Conservation (phyloP, 1,284 basidiomycete genomes). For the Malassezia vespertilionis region DNA sequence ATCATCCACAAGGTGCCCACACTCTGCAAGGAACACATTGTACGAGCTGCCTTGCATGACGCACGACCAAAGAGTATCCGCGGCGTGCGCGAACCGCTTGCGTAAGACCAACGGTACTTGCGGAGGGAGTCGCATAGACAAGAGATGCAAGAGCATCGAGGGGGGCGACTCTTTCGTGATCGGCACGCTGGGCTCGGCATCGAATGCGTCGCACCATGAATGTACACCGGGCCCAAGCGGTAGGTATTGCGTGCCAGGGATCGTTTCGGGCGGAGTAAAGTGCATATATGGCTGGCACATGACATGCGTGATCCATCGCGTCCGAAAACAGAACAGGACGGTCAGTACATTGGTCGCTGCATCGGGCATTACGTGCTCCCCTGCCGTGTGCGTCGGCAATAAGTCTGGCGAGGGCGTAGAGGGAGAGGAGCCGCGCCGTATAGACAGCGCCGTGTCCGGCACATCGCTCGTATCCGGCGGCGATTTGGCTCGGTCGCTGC, state of each 20-base stretch:
- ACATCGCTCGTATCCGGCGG: background rate
- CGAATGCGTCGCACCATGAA: background rate
- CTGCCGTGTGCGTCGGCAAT: background rate
- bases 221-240: background rate
- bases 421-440: background rate
- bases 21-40: conserved; percentile 8
- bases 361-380: background rate
- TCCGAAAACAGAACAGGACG: conserved; percentile 3
- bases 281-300: conserved; percentile 3
- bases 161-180: background rate
- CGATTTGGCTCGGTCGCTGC: background rate
- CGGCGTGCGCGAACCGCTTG: background rate
- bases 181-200: background rate
- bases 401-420: conserved; percentile 9
- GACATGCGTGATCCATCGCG: conserved; percentile 13
- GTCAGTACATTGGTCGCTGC: conserved; percentile 1
- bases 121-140: background rate
- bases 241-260: conserved; percentile 2
- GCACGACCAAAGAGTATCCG: conserved; percentile 4
- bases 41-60: conserved; percentile 8
- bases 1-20: conserved; percentile 2
- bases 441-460: no score
- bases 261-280: background rate
- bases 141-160: conserved; percentile 7
- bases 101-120: background rate